phyloP scores from a whole-genome alignment of 2,329 filamentous ascomycete genomes.

The Colletotrichum navitas region DNA sequence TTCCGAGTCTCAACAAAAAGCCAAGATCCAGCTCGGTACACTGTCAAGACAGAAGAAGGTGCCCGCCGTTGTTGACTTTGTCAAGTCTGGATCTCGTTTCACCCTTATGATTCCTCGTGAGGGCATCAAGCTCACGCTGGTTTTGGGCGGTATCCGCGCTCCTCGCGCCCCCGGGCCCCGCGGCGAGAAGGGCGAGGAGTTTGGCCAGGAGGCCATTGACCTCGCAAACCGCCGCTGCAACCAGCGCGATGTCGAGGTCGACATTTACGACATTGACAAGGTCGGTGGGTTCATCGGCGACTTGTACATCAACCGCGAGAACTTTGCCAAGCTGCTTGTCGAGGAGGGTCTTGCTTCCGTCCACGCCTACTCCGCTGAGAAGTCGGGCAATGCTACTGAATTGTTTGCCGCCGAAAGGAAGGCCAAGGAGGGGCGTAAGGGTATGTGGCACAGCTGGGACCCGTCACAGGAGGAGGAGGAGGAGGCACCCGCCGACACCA shows the following conservation, averaged over 20 bases:
- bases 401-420: constrained; percentile 88
- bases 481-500: constrained; percentile 63
- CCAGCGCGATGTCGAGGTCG: constrained; percentile 96
- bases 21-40: constrained; percentile 90
- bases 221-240: constrained; percentile 89
- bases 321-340: constrained; percentile 91
- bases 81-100: constrained; percentile 96
- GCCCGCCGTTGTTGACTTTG: constrained; percentile 94
- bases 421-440: constrained; percentile 90
- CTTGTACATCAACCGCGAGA: constrained; percentile 93
- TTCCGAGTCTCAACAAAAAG: constrained; percentile 93
- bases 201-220: constrained; percentile 94
- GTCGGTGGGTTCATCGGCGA: constrained; percentile 97
- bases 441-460: constrained; percentile 94
- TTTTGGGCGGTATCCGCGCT: constrained; percentile 91
- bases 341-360: constrained; percentile 95
- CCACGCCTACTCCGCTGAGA: constrained; percentile 95
- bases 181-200: constrained; percentile 87
- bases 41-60: constrained; percentile 93
- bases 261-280: constrained; percentile 95
- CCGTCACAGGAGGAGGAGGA: constrained; percentile 79
- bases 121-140: constrained; percentile 93
- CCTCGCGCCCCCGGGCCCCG: constrained; percentile 85
- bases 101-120: constrained; percentile 92
- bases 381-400: constrained; percentile 89